Evolutionary conservation across 208 protist species (phyloP), one percentile per base, ranked within the genome.

Genomic region (Leishmania tropica): DNA sequence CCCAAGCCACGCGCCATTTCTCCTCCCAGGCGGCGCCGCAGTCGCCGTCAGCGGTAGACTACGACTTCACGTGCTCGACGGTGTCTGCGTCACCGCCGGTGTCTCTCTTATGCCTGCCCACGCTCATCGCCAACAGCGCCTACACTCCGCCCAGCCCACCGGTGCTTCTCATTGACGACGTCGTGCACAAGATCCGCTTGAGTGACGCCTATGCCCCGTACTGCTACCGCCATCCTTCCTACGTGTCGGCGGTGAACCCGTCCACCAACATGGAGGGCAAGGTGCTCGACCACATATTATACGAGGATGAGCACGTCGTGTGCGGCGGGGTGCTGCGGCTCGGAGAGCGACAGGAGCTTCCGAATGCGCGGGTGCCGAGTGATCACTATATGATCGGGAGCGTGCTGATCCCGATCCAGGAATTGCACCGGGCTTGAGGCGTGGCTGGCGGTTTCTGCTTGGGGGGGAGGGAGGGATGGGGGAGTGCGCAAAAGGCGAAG

Each of bases 201-300:
- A 62, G 78, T 35, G 88, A 96, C 76, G 87, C 87, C 71, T 97
- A 97, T 79, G 90, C 86, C 56, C 48, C 56, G 47, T 97, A 97
- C 83, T 90, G 90, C 76, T 83, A 79, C 31, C 85, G 76, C 56
- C 87, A 97, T 79, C 92, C 90, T 7, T 74, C 79, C 1, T 79
- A 77, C 11, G 93, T 97, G 24, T 92, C 92, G 0, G 92, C 92
- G 6, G 89, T 96, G 37, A 95, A 95, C 82, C 90, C 93, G 17
- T 95, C 90, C 10, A 89, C 87, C 13, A 93, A 92, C 76, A 83
- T 84, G 75, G 93, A 96, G 80, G 94, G 95, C 10, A 93, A 90
- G 83, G 95, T 97, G 74, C 83, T 96, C n/a, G 95, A 97, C 78
- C 92, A 97, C 84, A 91, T 97, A 68, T 70, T 97, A 11, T 89